These are phyloP conservation scores for Metschnikowia similis DNA, from an alignment of 805 yeast genomes.

Conservation along the genomic window DNA sequence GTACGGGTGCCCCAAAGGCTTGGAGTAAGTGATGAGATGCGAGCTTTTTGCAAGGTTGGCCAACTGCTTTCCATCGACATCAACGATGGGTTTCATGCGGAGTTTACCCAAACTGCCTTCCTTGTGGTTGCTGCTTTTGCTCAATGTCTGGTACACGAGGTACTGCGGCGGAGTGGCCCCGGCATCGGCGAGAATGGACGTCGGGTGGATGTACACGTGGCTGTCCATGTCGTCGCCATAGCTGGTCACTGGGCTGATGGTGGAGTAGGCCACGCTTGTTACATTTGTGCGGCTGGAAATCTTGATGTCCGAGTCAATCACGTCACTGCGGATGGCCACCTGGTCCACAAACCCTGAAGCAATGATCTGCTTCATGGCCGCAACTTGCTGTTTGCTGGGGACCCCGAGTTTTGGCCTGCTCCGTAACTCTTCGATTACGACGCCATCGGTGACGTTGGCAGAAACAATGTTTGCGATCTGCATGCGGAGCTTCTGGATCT, in stretches of 20 bases:
- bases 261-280: slow-evolving; percentile 59
- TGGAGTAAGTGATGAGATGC: slow-evolving; percentile 75
- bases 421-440: slow-evolving; percentile 43
- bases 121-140: slow-evolving; percentile 44
- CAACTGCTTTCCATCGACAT: slow-evolving; percentile 68
- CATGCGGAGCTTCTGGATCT: slow-evolving; percentile 71
- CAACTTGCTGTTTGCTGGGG: slow-evolving; percentile 66
- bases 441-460: slow-evolving; percentile 56
- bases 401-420: slow-evolving; percentile 50
- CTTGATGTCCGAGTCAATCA: slow-evolving; percentile 57
- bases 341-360: slow-evolving; percentile 92
- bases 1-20: slow-evolving; percentile 87
- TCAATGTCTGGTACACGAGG: slow-evolving; percentile 68
- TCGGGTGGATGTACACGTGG: slow-evolving; percentile 75
- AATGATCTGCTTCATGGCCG: slow-evolving; percentile 84
- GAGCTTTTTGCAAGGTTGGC: slow-evolving; percentile 73
- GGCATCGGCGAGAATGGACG: slow-evolving; percentile 53
- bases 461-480: slow-evolving; percentile 77
- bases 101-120: slow-evolving; percentile 42
- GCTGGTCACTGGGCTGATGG: slow-evolving; percentile 45
- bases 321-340: slow-evolving; percentile 79
- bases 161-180: slow-evolving; percentile 79
- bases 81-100: slow-evolving; percentile 74
- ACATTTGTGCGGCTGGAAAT: slow-evolving; percentile 56
- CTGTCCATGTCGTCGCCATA: slow-evolving; percentile 41